Evolutionary conservation across 805 yeast species (phyloP), one percentile per base, ranked within the genome.

Genomic region (Huiozyma sinensis): DNA sequence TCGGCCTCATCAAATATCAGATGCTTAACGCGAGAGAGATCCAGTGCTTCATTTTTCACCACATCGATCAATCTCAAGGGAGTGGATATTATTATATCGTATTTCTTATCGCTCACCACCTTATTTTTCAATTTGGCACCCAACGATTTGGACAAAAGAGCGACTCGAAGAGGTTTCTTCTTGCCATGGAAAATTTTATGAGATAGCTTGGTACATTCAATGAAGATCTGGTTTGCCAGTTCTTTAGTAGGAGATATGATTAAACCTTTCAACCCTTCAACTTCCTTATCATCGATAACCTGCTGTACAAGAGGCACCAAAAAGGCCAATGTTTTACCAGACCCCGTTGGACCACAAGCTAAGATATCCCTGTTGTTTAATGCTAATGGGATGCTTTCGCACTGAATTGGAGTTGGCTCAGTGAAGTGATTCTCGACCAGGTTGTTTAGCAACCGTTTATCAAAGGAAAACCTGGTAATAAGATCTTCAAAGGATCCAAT

Each of bases 281-380:
- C 46, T 38, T 57, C 53, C 39, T 49, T 57, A 30, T 56, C 53
- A 28, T 51, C 48, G 11, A 66, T 56, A 4, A 74, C 60, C 24
- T 55, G 53, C 45, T 66, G 66, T 17, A 92, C 64, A 53, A 90
- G 54, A 4, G 99, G 98, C 12, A 88, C 76, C 45, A 85, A 67
- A 58, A 83, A 92, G 30, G 97, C 95, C 40, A 92, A 69, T 0
- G 98, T 92, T 61, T 92, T 92, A 70, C 98, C 98, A 5, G 97
- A 87, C 54, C 98, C 98, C 1, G 98, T 92, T 39, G 97, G 97
- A 0, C 97, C 97, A 71, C 96, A 86, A 1, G 95, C 95, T 37
- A 92, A 69, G 32, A 92, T 60, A 58, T 90, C 97, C 47, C 95
- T 75, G 29, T 70, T 73, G 43, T 76, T 71, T 43, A 87, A 65